These are phyloP conservation scores for Brettanomyces sp. DNA, from an alignment of 805 yeast genomes.

Conservation along the genomic window DNA sequence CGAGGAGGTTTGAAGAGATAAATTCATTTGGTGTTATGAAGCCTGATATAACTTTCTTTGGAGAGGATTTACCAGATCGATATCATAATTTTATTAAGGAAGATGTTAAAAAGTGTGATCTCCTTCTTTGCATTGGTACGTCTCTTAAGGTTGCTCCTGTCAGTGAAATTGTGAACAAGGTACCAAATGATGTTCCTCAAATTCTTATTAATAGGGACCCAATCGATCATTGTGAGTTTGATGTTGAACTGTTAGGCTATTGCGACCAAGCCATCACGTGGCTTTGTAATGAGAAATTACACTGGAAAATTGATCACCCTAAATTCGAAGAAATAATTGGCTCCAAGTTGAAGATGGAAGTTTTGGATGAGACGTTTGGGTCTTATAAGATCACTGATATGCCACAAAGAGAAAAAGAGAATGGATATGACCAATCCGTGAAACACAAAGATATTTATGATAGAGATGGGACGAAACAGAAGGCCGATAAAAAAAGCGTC, in stretches of 20 bases:
- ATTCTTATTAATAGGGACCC: conserved; percentile 71
- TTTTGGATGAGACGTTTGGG: conserved; percentile 24
- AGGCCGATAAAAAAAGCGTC: neutral
- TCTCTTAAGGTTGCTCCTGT: conserved; percentile 91
- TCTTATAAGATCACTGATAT: conserved; percentile 26
- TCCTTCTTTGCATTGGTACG: conserved; percentile 80
- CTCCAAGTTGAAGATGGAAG: conserved; percentile 21
- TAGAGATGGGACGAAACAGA: conserved; percentile 1
- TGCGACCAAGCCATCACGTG: conserved; percentile 78
- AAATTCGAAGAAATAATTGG: conserved; percentile 31
- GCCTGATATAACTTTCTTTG: conserved; percentile 89
- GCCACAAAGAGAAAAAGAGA: conserved; percentile 14
- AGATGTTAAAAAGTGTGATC: conserved; percentile 64
- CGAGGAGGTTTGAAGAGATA: conserved; percentile 21
- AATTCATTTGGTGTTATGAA: conserved; percentile 74
- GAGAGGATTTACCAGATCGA: conserved; percentile 66
- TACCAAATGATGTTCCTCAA: conserved; percentile 73
- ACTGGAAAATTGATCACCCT: conserved; percentile 55
- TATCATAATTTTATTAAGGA: conserved; percentile 52
- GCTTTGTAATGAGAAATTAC: conserved; percentile 40
- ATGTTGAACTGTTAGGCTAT: conserved; percentile 63
- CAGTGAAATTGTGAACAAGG: conserved; percentile 69
- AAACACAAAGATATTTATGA: too few relatives aligned
- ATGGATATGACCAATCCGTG: neutral
- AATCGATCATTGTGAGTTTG: conserved; percentile 69